Conservation (phyloP, 495 filamentous ascomycete genomes). For the Trichodelitschia bisporula region DNA sequence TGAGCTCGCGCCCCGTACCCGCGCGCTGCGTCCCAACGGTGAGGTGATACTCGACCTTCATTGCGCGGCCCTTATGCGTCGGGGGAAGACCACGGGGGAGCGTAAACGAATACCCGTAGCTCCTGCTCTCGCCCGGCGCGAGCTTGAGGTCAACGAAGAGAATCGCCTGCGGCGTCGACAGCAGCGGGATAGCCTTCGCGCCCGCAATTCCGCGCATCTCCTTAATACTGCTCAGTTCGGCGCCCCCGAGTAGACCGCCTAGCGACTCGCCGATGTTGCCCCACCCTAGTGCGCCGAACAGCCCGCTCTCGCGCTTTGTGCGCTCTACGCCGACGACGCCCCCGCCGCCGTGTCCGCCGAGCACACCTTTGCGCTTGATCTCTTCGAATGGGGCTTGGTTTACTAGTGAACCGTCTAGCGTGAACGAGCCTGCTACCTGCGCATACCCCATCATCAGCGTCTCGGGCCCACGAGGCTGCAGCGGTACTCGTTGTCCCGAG, state of each 20-base stretch:
- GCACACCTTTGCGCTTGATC: slow-evolving; percentile 78
- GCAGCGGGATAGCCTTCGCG: slow-evolving; percentile 60
- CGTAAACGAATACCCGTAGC: slow-evolving; percentile 64
- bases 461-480: slow-evolving; percentile 24
- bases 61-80: slow-evolving; percentile 73
- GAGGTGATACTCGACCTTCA: slow-evolving; percentile 79
- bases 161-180: slow-evolving; percentile 92
- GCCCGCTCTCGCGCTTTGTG: slow-evolving; percentile 48
- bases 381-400: slow-evolving; percentile 82
- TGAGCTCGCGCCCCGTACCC: slow-evolving; percentile 48
- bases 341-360: slow-evolving; percentile 58
- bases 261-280: slow-evolving; percentile 70
- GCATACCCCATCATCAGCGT: slow-evolving; percentile 94
- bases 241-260: slow-evolving; percentile 58
- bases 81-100: slow-evolving; percentile 73
- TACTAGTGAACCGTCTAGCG: slow-evolving; percentile 71
- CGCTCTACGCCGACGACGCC: slow-evolving; percentile 62
- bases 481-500: neutral
- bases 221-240: slow-evolving; percentile 74
- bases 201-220: slow-evolving; percentile 71
- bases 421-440: slow-evolving; percentile 81
- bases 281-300: slow-evolving; percentile 74
- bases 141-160: slow-evolving; percentile 83
- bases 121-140: slow-evolving; percentile 68
- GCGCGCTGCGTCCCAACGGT: slow-evolving; percentile 81